A percentile compares a stretch with the other conserved stretches of the same genome.
These are phyloP conservation scores for Arachis monticola DNA, from an alignment of 331 rosid species.

Conservation along the genomic window DNA sequence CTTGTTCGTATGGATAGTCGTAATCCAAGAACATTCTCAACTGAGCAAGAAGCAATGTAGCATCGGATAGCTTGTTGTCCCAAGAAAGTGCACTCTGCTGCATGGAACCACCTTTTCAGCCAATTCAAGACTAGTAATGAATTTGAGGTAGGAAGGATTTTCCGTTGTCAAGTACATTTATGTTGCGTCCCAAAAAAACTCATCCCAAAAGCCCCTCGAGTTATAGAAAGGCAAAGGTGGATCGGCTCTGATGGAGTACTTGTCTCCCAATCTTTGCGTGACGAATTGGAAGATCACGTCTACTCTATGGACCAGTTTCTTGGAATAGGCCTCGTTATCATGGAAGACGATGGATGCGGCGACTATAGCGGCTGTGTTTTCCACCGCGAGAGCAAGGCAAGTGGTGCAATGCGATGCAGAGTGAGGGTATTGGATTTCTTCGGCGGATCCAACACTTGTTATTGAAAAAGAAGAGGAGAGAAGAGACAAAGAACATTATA, in stretches of 20 bases:
- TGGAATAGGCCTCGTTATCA: slow-evolving; percentile 19
- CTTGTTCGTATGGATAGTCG: slow-evolving; percentile 36
- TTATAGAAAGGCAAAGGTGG: slow-evolving; percentile 13
- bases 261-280: slow-evolving; percentile 19
- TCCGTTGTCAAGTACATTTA: slow-evolving; percentile 37
- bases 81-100: slow-evolving; percentile 17
- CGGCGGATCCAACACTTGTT: slow-evolving; percentile 38
- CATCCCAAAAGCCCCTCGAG: slow-evolving; percentile 41
- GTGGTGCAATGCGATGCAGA: slow-evolving; percentile 12
- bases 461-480: no score
- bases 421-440: slow-evolving; percentile 22
- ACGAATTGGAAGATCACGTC: slow-evolving; percentile 28
- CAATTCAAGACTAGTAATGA: slow-evolving; percentile 23
- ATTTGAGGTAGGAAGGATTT: slow-evolving; percentile 21
- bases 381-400: slow-evolving; percentile 37
- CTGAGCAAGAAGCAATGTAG: slow-evolving; percentile 27
- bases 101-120: neutral
- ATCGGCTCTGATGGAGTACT: slow-evolving; percentile 1
- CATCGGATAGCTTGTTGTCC: slow-evolving; percentile 45
- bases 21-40: slow-evolving; percentile 22
- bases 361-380: slow-evolving; percentile 40
- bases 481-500: no score
- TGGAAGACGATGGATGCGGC: slow-evolving; percentile 43
- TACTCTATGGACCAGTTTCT: slow-evolving; percentile 35
- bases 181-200: slow-evolving; percentile 41